These are phyloP conservation scores for Asterophora parasitica DNA, from an alignment of 768 basidiomycete species.

Conservation along the genomic window DNA sequence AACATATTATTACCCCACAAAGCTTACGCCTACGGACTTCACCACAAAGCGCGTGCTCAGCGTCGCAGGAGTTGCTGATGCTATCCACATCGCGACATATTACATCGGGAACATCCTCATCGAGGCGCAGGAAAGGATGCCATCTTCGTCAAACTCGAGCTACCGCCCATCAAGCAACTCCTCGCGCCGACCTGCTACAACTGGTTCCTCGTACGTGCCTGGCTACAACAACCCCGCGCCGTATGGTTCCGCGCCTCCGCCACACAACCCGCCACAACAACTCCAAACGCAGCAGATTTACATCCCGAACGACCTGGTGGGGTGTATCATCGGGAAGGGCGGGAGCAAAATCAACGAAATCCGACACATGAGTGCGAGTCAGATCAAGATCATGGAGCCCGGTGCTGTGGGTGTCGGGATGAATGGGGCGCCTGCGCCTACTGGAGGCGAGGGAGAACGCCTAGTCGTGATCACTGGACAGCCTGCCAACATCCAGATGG, in stretches of 20 bases:
- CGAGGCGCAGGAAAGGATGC: conserved; percentile 84
- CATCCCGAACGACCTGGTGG: conserved; percentile 96
- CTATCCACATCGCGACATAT: conserved; percentile 98
- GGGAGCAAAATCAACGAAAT: conserved; percentile 99
- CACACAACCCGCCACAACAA: conserved; percentile 64
- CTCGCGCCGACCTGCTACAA: conserved; percentile 38
- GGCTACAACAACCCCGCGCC: conserved; percentile 52
- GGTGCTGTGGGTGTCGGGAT: conserved; percentile 69
- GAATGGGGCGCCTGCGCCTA: conserved; percentile 65
- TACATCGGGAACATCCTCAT: conserved; percentile 98
- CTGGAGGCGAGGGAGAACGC: conserved; percentile 81
- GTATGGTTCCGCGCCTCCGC: conserved; percentile 33
- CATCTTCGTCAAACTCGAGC: conserved; percentile 56
- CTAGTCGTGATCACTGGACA: conserved; percentile 97
- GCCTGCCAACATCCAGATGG: conserved; percentile 93
- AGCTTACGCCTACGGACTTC: conserved; percentile 13
- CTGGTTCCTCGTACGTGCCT: conserved; percentile 68
- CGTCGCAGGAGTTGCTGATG: conserved; percentile 97
- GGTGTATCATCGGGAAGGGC: conserved; percentile 96
- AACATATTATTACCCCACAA: conserved; percentile 7
- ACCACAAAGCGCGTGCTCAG: conserved; percentile 82
- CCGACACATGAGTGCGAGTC: conserved; percentile 88
- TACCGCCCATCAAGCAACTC: conserved; percentile 66
- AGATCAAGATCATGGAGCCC: conserved; percentile 99
- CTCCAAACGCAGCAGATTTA: conserved; percentile 97